phyloP scores from a whole-genome alignment of 2,329 filamentous ascomycete genomes.

The Nigrospora oryzae region DNA sequence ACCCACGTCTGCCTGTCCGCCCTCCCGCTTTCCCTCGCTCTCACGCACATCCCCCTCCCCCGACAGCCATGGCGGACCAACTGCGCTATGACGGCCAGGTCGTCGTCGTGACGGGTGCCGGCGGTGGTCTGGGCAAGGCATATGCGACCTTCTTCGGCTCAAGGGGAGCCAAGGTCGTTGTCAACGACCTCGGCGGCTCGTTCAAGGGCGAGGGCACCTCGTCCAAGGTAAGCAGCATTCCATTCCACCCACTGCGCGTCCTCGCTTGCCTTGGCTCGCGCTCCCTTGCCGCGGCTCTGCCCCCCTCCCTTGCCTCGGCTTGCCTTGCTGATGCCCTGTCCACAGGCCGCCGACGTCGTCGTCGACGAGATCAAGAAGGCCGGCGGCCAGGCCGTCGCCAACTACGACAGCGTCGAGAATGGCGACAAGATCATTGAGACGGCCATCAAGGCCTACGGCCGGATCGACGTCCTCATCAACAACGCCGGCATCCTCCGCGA shows the following conservation, averaged over 20 bases:
- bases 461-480: constrained; percentile 93
- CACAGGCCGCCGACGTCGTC: constrained; percentile 71
- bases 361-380: constrained; percentile 77
- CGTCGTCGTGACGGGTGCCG: constrained; percentile 80
- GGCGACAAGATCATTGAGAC: constrained; percentile 93
- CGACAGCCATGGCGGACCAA: constrained; percentile 18
- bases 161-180: constrained; percentile 86
- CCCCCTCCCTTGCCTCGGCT: not conserved
- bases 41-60: not conserved
- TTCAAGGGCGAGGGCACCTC: constrained; percentile 89
- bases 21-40: not conserved
- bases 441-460: constrained; percentile 71
- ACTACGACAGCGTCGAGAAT: constrained; percentile 91
- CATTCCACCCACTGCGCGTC: not conserved
- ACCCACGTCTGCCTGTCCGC: not conserved
- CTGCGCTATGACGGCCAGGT: constrained; percentile 81
- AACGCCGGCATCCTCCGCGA: constrained; percentile 95
- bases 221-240: constrained; percentile 58
- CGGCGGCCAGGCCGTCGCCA: constrained; percentile 92
- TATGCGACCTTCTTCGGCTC: constrained; percentile 87
- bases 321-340: not conserved
- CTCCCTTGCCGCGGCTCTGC: not conserved
- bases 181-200: constrained; percentile 90
- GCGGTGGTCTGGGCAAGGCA: constrained; percentile 72
- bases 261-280: not conserved